Evolutionary conservation across 257 asterid genomes (phyloP).

Genomic region (Scutellaria galericulata): DNA sequence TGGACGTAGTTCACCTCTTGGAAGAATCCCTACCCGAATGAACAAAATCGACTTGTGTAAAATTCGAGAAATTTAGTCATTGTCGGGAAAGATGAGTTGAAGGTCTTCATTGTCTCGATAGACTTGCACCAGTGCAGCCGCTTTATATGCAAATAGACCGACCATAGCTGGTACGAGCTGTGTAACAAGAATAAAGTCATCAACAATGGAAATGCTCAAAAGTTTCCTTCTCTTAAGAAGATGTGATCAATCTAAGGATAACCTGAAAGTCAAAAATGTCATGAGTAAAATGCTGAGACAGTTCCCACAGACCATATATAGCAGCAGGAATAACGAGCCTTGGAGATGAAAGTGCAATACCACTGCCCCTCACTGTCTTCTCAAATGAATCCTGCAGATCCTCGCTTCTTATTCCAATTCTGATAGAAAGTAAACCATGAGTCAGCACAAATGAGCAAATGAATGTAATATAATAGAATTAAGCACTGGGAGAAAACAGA

Average conservation of each 20-base stretch:
- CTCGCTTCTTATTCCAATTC: slow-evolving; percentile 92
- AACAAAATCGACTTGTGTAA: slow-evolving; percentile 22
- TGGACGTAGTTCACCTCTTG: slow-evolving; percentile 13
- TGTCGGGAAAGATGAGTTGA: slow-evolving; percentile 72
- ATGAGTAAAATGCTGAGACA: slow-evolving; percentile 68
- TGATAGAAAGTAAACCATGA: slow-evolving; percentile 38
- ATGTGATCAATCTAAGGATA: slow-evolving; percentile 8
- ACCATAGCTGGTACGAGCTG: slow-evolving; percentile 95
- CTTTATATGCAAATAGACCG: slow-evolving; percentile 94
- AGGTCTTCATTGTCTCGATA: slow-evolving; percentile 96
- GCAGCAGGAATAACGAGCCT: slow-evolving; percentile 92
- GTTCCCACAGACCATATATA: slow-evolving; percentile 91
- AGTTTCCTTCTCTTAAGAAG: not conserved
- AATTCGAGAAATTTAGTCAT: slow-evolving; percentile 29
- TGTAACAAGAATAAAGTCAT: slow-evolving; percentile 21
- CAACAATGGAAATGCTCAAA: not conserved
- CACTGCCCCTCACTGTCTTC: slow-evolving; percentile 68
- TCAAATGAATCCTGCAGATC: slow-evolving; percentile 75
- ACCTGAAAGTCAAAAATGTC: slow-evolving; percentile 85
- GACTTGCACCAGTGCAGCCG: slow-evolving; percentile 95
- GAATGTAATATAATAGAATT: slow-evolving; percentile 7
- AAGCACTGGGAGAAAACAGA: slow-evolving; percentile 17
- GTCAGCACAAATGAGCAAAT: slow-evolving; percentile 19
- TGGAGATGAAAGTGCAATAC: slow-evolving; percentile 93
- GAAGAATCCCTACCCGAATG: slow-evolving; percentile 20